Evolutionary conservation across 1,284 basidiomycete genomes (phyloP).

Genomic region (Fomitopsis palustris): DNA sequence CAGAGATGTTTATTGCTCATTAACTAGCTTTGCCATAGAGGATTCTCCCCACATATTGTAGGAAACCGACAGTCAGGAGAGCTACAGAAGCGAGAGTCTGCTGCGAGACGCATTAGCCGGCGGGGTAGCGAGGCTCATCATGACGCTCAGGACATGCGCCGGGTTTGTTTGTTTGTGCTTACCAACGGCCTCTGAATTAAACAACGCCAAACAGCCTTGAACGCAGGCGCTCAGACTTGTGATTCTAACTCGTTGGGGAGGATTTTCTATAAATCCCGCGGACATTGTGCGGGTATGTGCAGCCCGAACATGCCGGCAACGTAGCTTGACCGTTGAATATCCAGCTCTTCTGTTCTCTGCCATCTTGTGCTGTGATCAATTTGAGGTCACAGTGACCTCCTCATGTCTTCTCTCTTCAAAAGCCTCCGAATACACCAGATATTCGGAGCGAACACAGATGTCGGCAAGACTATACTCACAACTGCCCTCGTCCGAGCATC

Average conservation of each 20-base stretch:
- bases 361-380: background rate
- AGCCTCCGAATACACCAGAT: conserved; percentile 85
- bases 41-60: too few relatives aligned
- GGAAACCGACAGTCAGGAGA: too few relatives aligned
- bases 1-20: too few relatives aligned
- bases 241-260: too few relatives aligned
- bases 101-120: too few relatives aligned
- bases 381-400: background rate
- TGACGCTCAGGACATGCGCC: background rate
- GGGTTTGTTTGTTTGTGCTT: background rate
- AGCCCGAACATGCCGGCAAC: background rate
- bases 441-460: conserved; percentile 90
- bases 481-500: conserved; percentile 81
- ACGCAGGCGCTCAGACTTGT: background rate
- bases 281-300: background rate
- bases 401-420: conserved; percentile 60
- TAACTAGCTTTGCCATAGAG: too few relatives aligned
- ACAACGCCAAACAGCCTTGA: background rate
- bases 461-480: conserved; percentile 89
- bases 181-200: background rate
- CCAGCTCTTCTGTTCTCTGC: background rate
- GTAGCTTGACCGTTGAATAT: too few relatives aligned
- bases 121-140: background rate
- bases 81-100: too few relatives aligned
- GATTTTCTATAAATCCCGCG: background rate